phyloP scores from a whole-genome alignment of 495 filamentous ascomycete species.

The Recurvomyces mirabilis region DNA sequence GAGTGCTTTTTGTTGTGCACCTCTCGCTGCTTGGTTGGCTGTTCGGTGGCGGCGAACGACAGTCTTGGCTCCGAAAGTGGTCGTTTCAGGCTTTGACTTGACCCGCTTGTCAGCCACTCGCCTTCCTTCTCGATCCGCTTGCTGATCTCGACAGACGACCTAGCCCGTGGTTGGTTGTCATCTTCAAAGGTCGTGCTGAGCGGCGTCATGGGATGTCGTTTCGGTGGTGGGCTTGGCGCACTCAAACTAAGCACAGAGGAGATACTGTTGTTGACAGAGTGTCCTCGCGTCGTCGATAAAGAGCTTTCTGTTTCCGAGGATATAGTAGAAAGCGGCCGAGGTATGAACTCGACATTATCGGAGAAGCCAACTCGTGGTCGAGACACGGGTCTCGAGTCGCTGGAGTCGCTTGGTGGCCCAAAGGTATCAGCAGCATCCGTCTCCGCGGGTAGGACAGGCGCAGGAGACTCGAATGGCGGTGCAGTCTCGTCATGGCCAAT shows the following conservation, averaged over 20 bases:
- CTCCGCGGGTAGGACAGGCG: background rate
- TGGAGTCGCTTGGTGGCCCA: constrained; percentile 4
- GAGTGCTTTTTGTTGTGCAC: constrained; percentile 43
- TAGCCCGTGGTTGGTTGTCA: constrained; percentile 19
- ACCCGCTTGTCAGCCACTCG: constrained; percentile 16
- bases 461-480: constrained; percentile 1
- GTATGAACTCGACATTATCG: constrained; percentile 54
- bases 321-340: constrained; percentile 58
- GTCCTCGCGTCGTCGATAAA: constrained; percentile 46
- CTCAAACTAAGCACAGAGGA: constrained; percentile 47
- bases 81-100: constrained; percentile 20
- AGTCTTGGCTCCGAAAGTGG: constrained; percentile 19
- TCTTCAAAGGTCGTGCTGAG: constrained; percentile 30
- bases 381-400: constrained; percentile 30
- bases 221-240: constrained; percentile 27
- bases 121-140: constrained; percentile 20
- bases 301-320: constrained; percentile 66
- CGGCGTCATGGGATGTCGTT: constrained; percentile 23
- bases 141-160: constrained; percentile 17
- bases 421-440: background rate
- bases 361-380: constrained; percentile 49
- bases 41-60: constrained; percentile 2
- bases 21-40: constrained; percentile 29
- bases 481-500: constrained; percentile 30
- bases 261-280: constrained; percentile 53